Evolutionary conservation across 2,329 filamentous ascomycete species (phyloP).

Genomic region (Aspergillus sp.): DNA sequence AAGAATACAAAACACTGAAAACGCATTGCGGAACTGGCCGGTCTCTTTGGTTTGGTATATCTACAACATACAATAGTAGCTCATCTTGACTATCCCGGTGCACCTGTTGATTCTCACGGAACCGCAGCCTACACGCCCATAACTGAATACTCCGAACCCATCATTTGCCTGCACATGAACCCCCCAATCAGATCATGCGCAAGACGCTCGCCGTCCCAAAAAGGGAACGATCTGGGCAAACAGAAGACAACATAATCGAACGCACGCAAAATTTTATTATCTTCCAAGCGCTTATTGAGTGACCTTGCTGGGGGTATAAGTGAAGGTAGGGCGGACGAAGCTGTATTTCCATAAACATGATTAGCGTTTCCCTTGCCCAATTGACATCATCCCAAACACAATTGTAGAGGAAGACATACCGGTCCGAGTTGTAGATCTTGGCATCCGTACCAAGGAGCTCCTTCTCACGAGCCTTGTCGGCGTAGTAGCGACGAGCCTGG

Average conservation of each 20-base stretch:
- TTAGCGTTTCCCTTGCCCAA: conserved; percentile 12
- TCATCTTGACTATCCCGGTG: conserved; percentile 8
- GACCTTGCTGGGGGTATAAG: conserved; percentile 66
- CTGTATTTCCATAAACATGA: conserved; percentile 45
- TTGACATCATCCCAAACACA: no score
- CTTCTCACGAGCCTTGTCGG: conserved; percentile 87
- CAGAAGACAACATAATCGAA: conserved; percentile 6
- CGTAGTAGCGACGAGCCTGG: conserved; percentile 81
- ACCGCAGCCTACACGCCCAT: conserved; percentile 3
- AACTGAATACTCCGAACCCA: conserved; percentile 7
- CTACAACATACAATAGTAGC: conserved; percentile 31
- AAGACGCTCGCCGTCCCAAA: conserved; percentile 9
- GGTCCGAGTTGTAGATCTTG: conserved; percentile 83
- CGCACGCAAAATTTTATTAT: conserved; percentile 14
- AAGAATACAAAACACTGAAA: not conserved
- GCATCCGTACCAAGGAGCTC: conserved; percentile 81
- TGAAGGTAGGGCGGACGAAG: conserved; percentile 80
- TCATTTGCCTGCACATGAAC: conserved; percentile 1
- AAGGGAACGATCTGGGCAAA: conserved; percentile 11
- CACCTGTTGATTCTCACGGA: conserved; percentile 4
- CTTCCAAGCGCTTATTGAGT: conserved; percentile 54
- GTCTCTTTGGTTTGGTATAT: conserved; percentile 36
- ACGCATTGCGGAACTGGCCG: conserved; percentile 29
- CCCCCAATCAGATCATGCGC: not conserved
- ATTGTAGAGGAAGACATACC: conserved; percentile 57